Evolutionary conservation across 305 asterid genomes (phyloP).

Genomic region (Fraxinus floribunda): DNA sequence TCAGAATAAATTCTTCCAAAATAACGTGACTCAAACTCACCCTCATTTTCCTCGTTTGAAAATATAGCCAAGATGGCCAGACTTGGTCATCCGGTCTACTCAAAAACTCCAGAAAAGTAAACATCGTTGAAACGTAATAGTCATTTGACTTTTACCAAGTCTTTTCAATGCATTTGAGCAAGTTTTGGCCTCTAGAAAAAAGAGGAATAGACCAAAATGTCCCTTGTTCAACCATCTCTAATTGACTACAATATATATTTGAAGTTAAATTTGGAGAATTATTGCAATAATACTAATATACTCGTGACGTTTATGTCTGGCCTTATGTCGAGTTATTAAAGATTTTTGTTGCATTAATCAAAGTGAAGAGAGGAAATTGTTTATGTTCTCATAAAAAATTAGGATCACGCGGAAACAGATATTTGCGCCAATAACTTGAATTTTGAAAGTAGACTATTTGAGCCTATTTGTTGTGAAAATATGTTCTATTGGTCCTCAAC

Average conservation of each 20-base stretch:
- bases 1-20: too few species aligned
- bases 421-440: neutral
- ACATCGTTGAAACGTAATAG: neutral
- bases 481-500: neutral
- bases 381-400: neutral
- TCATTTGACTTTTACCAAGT: neutral
- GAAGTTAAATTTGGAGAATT: neutral
- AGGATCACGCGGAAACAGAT: neutral
- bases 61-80: neutral
- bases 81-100: neutral
- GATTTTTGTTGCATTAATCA: neutral
- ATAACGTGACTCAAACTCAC: too few species aligned
- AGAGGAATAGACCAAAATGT: neutral
- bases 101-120: neutral
- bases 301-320: neutral
- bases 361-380: neutral
- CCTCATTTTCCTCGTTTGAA: neutral
- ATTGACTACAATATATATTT: neutral
- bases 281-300: neutral
- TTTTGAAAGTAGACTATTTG: neutral
- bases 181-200: neutral
- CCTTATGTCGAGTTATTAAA: neutral
- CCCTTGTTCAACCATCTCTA: neutral
- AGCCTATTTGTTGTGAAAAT: neutral
- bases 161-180: neutral